A percentile compares a stretch with the other conserved stretches of the same genome.
Evolutionary conservation across 805 yeast genomes (phyloP).

Genomic region (Candida fluviatilis): DNA sequence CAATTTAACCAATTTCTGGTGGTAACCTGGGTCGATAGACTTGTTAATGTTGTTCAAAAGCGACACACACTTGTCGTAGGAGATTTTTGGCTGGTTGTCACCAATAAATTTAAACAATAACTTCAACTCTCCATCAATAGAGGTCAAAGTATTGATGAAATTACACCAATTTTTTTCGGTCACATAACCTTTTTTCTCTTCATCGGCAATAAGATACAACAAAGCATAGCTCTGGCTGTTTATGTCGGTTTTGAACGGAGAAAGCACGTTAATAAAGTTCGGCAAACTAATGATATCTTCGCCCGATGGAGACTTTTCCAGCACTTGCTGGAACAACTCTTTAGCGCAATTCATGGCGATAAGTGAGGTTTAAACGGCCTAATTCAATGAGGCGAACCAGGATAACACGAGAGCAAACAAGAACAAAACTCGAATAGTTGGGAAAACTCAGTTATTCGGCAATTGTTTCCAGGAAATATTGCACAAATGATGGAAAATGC

Average conservation of each 20-base stretch:
- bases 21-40: constrained; percentile 39
- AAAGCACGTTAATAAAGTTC: constrained; percentile 32
- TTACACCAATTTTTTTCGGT: constrained; percentile 68
- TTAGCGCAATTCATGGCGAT: constrained; percentile 16
- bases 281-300: constrained; percentile 29
- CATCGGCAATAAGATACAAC: constrained; percentile 79
- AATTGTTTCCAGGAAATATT: too few species aligned
- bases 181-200: constrained; percentile 62
- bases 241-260: constrained; percentile 40
- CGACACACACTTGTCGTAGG: constrained; percentile 33
- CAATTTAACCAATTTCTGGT: constrained; percentile 36
- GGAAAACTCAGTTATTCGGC: too few species aligned
- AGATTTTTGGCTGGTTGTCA: constrained; percentile 13
- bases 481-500: too few species aligned
- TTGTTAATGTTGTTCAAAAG: constrained; percentile 32
- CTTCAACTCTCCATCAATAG: constrained; percentile 28
- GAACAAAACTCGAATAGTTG: too few species aligned
- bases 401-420: too few species aligned
- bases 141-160: constrained; percentile 51
- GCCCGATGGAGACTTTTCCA: constrained; percentile 17
- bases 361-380: too few species aligned
- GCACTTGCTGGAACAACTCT: constrained; percentile 36
- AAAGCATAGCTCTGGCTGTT: constrained; percentile 41
- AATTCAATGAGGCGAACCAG: too few species aligned
- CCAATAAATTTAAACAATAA: constrained; percentile 21